Base-by-base conservation (phyloP, 2,329 filamentous ascomycete species). In the Dactylellina parvicollis region DNA sequence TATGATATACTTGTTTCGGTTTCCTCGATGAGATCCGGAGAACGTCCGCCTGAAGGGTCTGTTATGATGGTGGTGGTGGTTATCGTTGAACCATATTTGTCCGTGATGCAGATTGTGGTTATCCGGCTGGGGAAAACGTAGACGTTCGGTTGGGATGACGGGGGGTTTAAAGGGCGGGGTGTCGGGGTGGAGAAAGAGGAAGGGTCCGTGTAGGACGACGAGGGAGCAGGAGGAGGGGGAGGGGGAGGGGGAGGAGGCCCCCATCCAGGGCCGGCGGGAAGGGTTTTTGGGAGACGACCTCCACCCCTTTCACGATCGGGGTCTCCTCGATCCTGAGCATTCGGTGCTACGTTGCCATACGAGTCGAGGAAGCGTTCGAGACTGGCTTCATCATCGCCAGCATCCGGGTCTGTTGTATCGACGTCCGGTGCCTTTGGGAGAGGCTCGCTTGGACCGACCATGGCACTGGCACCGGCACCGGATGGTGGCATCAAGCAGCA, bases 341-440 rank as follows among this genome's bases (percentile, higher is more conserved):
- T 42, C 20, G 52, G 52, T 28, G 52, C 32, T 42, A 56, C 34
- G 20, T 56, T 56, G 12, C 52, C 52, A 26, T 56, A 56, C 4
- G 52, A 56, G 26, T 72, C 67, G 20, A 72, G 42, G 20, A 72
- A 72, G 14, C 59, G 50, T 26, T 72, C 67, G 10, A 72, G 46
- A 12, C 67, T 72, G 9, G 38, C 57, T 26, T 72, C 60, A 16
- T 72, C 59, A 34, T 65, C 52, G 12, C 40, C 49, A 26, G 20
- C 10, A 40, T 52, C 57, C 8, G 42, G 30, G 22, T 70, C 49
- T 4, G 62, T 42, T 30, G 30, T 32, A 14, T 46, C 55, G 18
- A 60, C 46, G n/a, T 65, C 67, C 30, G 52, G 67, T 40, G 59
- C 67, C 47, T 72, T 72, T 24, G 54, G 56, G 22, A 72, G 10